These are phyloP conservation scores for Puccinia coronata DNA, from an alignment of 1,284 basidiomycete species.

Conservation along the genomic window DNA sequence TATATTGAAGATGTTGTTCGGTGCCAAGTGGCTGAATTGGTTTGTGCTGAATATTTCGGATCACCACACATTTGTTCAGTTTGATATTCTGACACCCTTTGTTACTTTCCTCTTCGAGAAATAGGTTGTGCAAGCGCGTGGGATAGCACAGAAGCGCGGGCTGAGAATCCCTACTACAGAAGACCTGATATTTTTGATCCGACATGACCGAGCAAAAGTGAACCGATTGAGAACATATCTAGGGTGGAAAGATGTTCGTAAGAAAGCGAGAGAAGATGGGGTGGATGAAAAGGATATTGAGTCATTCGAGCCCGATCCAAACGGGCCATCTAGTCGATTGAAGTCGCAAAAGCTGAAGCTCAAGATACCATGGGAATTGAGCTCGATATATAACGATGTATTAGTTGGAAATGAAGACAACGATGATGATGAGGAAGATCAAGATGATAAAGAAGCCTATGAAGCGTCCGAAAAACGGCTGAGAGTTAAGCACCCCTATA, in stretches of 20 bases:
- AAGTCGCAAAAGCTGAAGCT: conserved; percentile 92
- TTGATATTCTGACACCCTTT: neutral
- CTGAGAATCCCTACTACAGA: conserved; percentile 85
- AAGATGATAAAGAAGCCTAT: conserved; percentile 93
- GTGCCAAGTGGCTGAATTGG: conserved; percentile 87
- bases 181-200: conserved; percentile 93
- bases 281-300: conserved; percentile 53
- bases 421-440: conserved; percentile 84
- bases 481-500: conserved; percentile 63
- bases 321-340: conserved; percentile 63
- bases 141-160: conserved; percentile 75
- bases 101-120: too few species aligned
- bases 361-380: conserved; percentile 93
- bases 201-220: conserved; percentile 90
- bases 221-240: conserved; percentile 89
- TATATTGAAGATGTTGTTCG: conserved; percentile 95
- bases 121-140: conserved; percentile 86
- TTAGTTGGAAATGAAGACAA: conserved; percentile 73
- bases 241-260: conserved; percentile 97
- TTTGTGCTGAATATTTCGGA: conserved; percentile 59
- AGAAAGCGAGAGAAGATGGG: conserved; percentile 69
- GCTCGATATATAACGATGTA: conserved; percentile 84
- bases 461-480: conserved; percentile 85
- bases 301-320: conserved; percentile 49
- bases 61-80: conserved; percentile 5